A percentile compares a stretch with the other conserved stretches of the same genome.
Evolutionary conservation across 2,329 filamentous ascomycete species (phyloP).

Genomic region (Arthrinium phaeospermum): DNA sequence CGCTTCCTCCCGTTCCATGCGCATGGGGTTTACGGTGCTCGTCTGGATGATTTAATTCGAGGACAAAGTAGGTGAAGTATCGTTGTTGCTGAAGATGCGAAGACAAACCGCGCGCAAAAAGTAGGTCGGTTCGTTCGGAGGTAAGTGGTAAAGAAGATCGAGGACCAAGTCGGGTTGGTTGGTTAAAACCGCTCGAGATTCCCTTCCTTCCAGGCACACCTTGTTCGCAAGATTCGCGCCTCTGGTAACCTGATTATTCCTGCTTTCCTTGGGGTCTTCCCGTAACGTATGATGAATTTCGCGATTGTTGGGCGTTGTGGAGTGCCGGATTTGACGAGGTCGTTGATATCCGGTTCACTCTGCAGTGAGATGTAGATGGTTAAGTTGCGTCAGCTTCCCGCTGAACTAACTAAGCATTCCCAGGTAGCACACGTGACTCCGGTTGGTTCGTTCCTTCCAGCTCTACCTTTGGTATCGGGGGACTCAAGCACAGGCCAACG

Average conservation of each 20-base stretch:
- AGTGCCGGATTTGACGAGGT: background rate
- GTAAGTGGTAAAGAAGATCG: background rate
- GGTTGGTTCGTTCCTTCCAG: background rate
- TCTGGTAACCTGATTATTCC: background rate
- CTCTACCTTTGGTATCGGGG: background rate
- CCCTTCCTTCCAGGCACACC: background rate
- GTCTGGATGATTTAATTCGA: background rate
- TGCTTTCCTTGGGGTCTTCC: background rate
- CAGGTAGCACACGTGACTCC: constrained; percentile 8
- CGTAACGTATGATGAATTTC: background rate
- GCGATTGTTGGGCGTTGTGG: background rate
- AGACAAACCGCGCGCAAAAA: background rate
- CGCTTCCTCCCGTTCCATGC: background rate
- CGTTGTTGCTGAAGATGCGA: constrained; percentile 11
- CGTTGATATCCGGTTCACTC: constrained; percentile 11
- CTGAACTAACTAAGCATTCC: constrained; percentile 11
- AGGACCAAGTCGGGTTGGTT: background rate
- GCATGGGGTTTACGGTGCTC: background rate
- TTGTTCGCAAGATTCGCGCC: background rate
- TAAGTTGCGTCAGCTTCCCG: constrained; percentile 14
- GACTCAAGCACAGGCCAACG: constrained; percentile 8
- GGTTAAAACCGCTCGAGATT: background rate
- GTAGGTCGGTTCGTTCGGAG: background rate
- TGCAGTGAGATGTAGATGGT: constrained; percentile 8
- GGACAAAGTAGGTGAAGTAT: constrained; percentile 14